Evolutionary conservation across 441 rosid genomes (phyloP), one percentile per base, ranked within the genome.

Genomic region (Hura crepitans): DNA sequence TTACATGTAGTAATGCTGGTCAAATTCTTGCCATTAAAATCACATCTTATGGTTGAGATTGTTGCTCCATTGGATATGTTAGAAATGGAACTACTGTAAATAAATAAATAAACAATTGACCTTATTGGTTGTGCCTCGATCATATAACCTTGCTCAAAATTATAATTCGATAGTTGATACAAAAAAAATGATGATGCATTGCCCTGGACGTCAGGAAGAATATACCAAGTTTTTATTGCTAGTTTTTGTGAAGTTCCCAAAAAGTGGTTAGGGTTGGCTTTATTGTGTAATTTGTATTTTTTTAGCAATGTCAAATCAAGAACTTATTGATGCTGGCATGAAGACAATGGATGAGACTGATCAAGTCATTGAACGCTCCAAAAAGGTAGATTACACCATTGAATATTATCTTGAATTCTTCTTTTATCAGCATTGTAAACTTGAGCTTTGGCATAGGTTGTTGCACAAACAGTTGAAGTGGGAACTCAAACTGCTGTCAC

Each of bases 271-370:
- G 25, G 18, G 22, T 68, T 15, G 23, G 37, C 46, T 55, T 23
- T 20, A 22, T 70, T 67, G n/a, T 27, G 43, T 45, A 18, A 51
- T 71, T 59, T 62, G 49, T 20, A 15, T 62, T 61, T 69, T 72
- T 76, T 49, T 71, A 95, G 99, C 88, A 55, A 92, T 92, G 99
- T 82, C 97, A 58, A 92, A 95, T 73, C 97, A 95, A 84, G 90
- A 95, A 78, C 97, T 92, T 63, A 56, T 95, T 43, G 81, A 81
- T 86, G 86, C 89, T 72, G 98, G 99, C 67, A 80, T 0, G 74
- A 83, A 89, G 79, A 83, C 87, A 75, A 92, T 92, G 96, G 93
- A 95, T 80, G 98, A 95, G 82, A 92, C 99, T 43, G 99, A 95
- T 83, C 98, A 92, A 72, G 96, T 79, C 73, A 91, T 95, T 74